Evolutionary conservation across 129 eudicot species (phyloP).

Genomic region (Tagetes erecta): DNA sequence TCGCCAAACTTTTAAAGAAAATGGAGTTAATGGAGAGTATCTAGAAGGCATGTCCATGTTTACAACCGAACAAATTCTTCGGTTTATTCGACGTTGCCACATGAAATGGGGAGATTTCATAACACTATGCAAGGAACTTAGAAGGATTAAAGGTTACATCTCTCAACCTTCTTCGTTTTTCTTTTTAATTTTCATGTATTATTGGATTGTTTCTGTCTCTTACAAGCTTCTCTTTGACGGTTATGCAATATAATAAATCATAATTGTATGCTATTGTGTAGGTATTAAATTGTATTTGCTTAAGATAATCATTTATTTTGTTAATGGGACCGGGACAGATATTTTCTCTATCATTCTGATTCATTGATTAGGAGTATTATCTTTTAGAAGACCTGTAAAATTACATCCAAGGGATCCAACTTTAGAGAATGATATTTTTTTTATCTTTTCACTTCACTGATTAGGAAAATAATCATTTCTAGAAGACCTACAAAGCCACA

Average conservation of each 20-base stretch:
- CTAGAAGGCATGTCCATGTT: slow-evolving; percentile 99
- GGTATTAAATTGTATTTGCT: background rate
- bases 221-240: background rate
- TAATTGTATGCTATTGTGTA: background rate
- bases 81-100: slow-evolving; percentile 97
- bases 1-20: slow-evolving; percentile 82
- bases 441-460: background rate
- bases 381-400: background rate
- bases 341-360: background rate
- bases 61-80: slow-evolving; percentile 96
- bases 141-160: slow-evolving; percentile 88
- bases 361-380: slow-evolving; percentile 7
- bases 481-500: background rate
- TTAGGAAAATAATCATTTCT: background rate
- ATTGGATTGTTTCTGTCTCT: slow-evolving; percentile 5
- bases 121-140: slow-evolving; percentile 95
- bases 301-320: slow-evolving; percentile 1
- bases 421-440: background rate
- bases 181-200: background rate
- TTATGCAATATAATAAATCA: background rate
- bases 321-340: slow-evolving; percentile 7
- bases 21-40: slow-evolving; percentile 96
- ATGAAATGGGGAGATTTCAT: slow-evolving; percentile 99
- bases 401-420: slow-evolving; percentile 1
- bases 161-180: slow-evolving; percentile 19